phyloP scores from a whole-genome alignment of 179 eudicot species.

The Silene noctiflora region DNA sequence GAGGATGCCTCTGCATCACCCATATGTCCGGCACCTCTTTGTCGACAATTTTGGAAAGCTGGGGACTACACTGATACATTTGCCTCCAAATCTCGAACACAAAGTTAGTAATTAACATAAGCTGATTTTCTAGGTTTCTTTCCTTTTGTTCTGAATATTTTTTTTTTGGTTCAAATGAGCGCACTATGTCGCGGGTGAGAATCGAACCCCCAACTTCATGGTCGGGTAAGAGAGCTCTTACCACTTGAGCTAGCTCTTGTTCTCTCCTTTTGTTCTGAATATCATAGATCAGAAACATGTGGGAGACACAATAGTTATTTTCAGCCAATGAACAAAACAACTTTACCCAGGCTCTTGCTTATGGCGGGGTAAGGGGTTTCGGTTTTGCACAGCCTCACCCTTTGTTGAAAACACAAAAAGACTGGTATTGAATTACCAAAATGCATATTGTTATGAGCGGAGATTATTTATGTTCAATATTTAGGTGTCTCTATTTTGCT shows the following conservation, averaged over 20 bases:
- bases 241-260: no score
- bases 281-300: not conserved
- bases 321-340: not conserved
- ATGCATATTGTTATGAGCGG: not conserved
- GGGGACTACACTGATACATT: slow-evolving; percentile 58
- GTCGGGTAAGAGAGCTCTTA: no score
- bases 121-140: not conserved
- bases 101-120: slow-evolving; percentile 40
- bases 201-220: no score
- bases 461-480: slow-evolving; percentile 3
- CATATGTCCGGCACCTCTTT: slow-evolving; percentile 63
- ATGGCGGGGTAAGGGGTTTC: not conserved
- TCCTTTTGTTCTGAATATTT: not conserved
- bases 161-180: no score
- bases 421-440: not conserved
- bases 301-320: not conserved
- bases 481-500: slow-evolving; percentile 12
- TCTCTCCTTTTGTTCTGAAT: not conserved
- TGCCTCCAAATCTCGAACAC: slow-evolving; percentile 39
- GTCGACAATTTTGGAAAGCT: slow-evolving; percentile 91
- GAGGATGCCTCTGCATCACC: slow-evolving; percentile 50
- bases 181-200: no score
- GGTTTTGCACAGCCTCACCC: not conserved
- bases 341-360: not conserved
- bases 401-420: not conserved